These are phyloP conservation scores for Aspergillus arachidicola DNA, from an alignment of 2,329 filamentous ascomycete species.

Conservation along the genomic window DNA sequence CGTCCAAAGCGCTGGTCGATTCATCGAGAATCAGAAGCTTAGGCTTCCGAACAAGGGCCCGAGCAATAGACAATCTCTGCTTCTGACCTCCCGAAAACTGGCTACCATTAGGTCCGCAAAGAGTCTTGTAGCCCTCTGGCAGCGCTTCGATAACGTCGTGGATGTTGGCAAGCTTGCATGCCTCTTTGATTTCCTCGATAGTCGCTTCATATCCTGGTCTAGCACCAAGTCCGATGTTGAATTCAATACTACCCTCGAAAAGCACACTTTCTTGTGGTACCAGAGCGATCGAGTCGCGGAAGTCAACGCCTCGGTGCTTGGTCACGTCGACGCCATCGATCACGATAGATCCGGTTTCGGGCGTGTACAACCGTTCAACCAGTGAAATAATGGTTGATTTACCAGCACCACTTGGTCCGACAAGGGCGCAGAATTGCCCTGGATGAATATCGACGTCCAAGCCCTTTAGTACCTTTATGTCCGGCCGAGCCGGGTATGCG, in stretches of 20 bases:
- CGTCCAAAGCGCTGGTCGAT: slow-evolving; percentile 62
- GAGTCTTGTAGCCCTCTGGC: slow-evolving; percentile 67
- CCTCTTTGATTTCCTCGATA: slow-evolving; percentile 64
- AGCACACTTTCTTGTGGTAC: slow-evolving; percentile 53
- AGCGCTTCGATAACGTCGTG: slow-evolving; percentile 67
- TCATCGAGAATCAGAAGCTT: slow-evolving; percentile 63
- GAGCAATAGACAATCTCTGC: slow-evolving; percentile 61
- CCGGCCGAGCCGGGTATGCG: slow-evolving; percentile 65
- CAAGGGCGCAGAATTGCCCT: slow-evolving; percentile 51
- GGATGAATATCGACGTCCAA: slow-evolving; percentile 57
- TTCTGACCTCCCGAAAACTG: slow-evolving; percentile 61
- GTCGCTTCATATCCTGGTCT: slow-evolving; percentile 58
- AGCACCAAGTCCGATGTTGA: slow-evolving; percentile 49
- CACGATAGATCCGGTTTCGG: slow-evolving; percentile 52
- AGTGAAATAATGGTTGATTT: slow-evolving; percentile 67
- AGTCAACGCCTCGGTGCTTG: slow-evolving; percentile 37
- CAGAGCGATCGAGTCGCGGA: slow-evolving; percentile 49
- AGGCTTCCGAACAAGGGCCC: slow-evolving; percentile 59
- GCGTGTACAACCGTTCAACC: slow-evolving; percentile 58
- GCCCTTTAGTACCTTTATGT: slow-evolving; percentile 60
- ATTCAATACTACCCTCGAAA: slow-evolving; percentile 52
- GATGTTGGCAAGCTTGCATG: slow-evolving; percentile 70
- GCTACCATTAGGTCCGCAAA: slow-evolving; percentile 58
- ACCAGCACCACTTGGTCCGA: slow-evolving; percentile 70
- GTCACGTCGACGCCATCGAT: slow-evolving; percentile 56